Conservation (phyloP, 2,329 filamentous ascomycete species). For the Ophiostoma triangulosporum region DNA sequence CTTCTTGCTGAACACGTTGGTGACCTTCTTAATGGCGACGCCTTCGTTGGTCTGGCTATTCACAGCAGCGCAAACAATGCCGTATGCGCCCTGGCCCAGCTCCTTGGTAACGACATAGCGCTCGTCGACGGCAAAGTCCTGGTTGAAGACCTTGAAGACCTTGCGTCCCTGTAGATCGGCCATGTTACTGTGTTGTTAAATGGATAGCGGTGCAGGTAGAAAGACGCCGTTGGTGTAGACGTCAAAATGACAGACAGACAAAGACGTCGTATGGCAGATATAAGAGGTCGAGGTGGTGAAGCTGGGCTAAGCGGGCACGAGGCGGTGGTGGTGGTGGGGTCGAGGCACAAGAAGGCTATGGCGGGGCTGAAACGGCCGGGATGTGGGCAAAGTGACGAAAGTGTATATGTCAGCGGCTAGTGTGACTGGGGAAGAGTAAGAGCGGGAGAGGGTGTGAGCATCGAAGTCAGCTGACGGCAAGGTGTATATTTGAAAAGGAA, state of each 20-base stretch:
- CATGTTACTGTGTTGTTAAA: slow-evolving; percentile 16
- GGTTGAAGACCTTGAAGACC: slow-evolving; percentile 99
- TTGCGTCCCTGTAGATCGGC: slow-evolving; percentile 46
- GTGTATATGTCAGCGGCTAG: background rate
- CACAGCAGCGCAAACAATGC: slow-evolving; percentile 92
- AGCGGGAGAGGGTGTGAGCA: background rate
- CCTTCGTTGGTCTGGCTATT: slow-evolving; percentile 86
- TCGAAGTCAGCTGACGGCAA: background rate
- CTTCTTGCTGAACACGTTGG: slow-evolving; percentile 99
- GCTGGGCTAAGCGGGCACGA: background rate
- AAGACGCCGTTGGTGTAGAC: background rate
- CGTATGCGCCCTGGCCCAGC: slow-evolving; percentile 93
- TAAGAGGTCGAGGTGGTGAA: background rate
- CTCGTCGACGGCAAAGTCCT: slow-evolving; percentile 97
- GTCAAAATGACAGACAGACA: background rate
- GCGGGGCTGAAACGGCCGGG: slow-evolving; percentile 6
- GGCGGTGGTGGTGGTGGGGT: slow-evolving; percentile 2
- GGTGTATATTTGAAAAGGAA: too few species aligned
- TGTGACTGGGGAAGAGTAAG: background rate
- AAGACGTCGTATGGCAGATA: background rate
- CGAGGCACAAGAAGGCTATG: slow-evolving; percentile 2
- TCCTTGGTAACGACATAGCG: slow-evolving; percentile 98
- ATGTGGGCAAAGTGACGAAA: background rate
- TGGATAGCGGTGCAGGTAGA: background rate
- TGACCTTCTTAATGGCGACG: slow-evolving; percentile 98